Base-by-base conservation (phyloP, 768 basidiomycete genomes). In the Russula sp. region DNA sequence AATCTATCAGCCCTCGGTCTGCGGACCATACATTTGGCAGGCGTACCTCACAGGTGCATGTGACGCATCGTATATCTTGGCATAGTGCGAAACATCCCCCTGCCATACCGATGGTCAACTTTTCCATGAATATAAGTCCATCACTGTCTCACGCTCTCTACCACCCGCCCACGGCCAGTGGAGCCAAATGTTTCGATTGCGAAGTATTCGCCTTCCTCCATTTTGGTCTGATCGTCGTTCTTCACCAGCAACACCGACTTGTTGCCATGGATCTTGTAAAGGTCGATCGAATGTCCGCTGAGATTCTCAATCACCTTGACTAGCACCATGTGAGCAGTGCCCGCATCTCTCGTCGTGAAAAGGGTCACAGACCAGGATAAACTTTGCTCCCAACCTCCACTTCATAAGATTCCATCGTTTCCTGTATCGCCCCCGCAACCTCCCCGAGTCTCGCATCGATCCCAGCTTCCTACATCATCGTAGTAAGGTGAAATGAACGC, bases 201-300 rank as follows among this genome's bases (percentile, higher is more conserved):
- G 74, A 92, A 99, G 73, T 98, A 98, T 71, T 98, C 97, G 46
- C 95, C 97, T 76, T 99, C 97, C 72, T 98, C 97, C 97, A 99
- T 99, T 77, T 92, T 96, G 16, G 90, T 92, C 65, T 88, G 85
- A 72, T 97, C 94, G 36, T 88, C 83, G 62, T 89, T 93, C 74
- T 89, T 92, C 51, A 97, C 91, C 51, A 98, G 84, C 40, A 92
- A 81, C 1, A 98, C 87, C 0, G 90, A 92, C 76, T 99, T 99
- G 30, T 88, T 88, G 18, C 91, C 96, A 72, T 99, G 96, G 65
- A 98, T 97, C 67, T 88, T 87, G 74, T 98, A 95, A 30, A 79
- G 84, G 61, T 87, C 85, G 69, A 98, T 98, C 16, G 90, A 89
- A 75, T 99, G 97, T 1, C 97, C 97, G 55, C 92, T 96, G 5